Conservation (phyloP, 1,284 basidiomycete species). For the Cutaneotrichosporon cavernicola region DNA sequence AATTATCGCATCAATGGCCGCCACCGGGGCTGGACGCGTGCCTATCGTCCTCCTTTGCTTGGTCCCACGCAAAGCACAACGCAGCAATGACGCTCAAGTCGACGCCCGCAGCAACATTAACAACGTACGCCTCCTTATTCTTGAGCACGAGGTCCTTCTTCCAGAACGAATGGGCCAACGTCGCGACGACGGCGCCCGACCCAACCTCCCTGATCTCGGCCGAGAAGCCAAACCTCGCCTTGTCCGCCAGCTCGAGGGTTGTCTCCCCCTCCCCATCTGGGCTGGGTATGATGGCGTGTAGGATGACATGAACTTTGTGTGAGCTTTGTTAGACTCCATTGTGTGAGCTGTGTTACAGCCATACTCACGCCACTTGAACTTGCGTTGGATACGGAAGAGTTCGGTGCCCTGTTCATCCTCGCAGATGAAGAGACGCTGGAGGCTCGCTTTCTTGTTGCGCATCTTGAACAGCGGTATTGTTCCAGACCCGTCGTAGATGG, state of each 20-base stretch:
- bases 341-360: too few relatives aligned
- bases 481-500: neutral
- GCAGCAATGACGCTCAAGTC: neutral
- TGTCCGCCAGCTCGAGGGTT: neutral
- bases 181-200: neutral
- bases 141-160: neutral
- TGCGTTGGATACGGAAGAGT: constrained; percentile 1
- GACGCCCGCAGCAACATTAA: neutral
- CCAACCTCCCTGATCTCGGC: neutral
- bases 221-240: neutral
- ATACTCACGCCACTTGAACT: neutral
- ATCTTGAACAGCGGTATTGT: neutral
- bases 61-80: constrained; percentile 4
- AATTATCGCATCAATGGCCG: too few relatives aligned
- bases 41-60: constrained; percentile 7
- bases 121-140: constrained; percentile 2
- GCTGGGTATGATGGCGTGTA: neutral
- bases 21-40: too few relatives aligned
- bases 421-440: neutral
- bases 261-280: too few relatives aligned
- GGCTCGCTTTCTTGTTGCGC: neutral
- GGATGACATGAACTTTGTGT: neutral
- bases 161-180: neutral
- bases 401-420: neutral
- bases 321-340: too few relatives aligned